Evolutionary conservation across 2,329 filamentous ascomycete species (phyloP).

Genomic region (Aaosphaeria pasadenensis): DNA sequence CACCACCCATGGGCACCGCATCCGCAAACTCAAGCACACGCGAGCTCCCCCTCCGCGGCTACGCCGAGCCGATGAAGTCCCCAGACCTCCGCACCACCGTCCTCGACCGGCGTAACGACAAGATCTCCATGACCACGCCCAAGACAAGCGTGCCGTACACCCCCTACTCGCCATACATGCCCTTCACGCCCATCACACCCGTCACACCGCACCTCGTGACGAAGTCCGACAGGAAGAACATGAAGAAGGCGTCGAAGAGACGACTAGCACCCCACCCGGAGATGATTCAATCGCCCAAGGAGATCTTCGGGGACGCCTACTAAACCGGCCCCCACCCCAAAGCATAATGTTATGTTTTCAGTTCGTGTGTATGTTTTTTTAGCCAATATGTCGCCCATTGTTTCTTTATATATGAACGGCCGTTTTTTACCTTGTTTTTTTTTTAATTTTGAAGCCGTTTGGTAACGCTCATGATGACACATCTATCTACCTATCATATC

Average conservation of each 20-base stretch:
- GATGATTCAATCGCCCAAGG: slow-evolving; percentile 35
- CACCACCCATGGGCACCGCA: background rate
- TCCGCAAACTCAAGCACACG: slow-evolving; percentile 12
- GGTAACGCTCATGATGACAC: too few species aligned
- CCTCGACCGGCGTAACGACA: slow-evolving; percentile 35
- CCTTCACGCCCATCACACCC: slow-evolving; percentile 71
- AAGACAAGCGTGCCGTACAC: slow-evolving; percentile 60
- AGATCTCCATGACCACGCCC: slow-evolving; percentile 45
- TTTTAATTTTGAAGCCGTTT: too few species aligned
- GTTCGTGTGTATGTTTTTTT: too few species aligned
- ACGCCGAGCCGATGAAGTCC: slow-evolving; percentile 21
- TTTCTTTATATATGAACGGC: too few species aligned
- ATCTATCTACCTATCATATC: too few species aligned
- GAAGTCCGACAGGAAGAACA: slow-evolving; percentile 66
- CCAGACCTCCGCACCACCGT: slow-evolving; percentile 44
- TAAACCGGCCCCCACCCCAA: slow-evolving; percentile 7
- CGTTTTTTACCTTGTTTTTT: too few species aligned
- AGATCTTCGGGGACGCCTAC: slow-evolving; percentile 37
- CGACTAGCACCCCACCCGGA: slow-evolving; percentile 52
- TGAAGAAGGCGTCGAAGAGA: slow-evolving; percentile 62
- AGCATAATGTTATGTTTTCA: background rate
- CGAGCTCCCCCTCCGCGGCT: slow-evolving; percentile 36
- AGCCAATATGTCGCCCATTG: too few species aligned
- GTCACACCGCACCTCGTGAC: slow-evolving; percentile 74
- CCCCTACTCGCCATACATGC: slow-evolving; percentile 78